Base-by-base conservation (phyloP, 805 yeast genomes). In the Scheffersomyces coipomensis region DNA sequence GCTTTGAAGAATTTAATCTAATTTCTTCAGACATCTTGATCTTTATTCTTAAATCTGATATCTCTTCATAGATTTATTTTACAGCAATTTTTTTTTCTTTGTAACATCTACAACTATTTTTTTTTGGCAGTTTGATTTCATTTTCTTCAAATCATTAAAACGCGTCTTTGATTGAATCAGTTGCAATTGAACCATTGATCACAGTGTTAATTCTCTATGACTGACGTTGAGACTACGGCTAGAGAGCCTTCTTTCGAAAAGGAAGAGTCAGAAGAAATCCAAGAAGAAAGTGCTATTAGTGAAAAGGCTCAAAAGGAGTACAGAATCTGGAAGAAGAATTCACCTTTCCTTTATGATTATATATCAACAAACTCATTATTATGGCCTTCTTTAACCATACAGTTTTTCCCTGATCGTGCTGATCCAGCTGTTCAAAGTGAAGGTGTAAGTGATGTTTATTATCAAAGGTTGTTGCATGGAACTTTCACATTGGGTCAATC, bases 1-100 rank as follows among this genome's bases (percentile, higher is more conserved):
- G 71, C 51, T 85, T 84, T 12, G 97, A 90, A 16, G 81, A 76
- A 53, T 85, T 83, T 33, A 89, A 68, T 32, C 80, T 40, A 39
- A 68, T 55, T n/a, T 64, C 66, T 25, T 43, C 51, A 30, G 43
- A 16, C 44, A 45, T 47, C 16, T 17, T n/a, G n/a, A n/a, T n/a
- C n/a, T n/a, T n/a, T n/a, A n/a, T n/a, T n/a, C n/a, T n/a, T n/a
- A n/a, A n/a, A n/a, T n/a, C n/a, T n/a, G n/a, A n/a, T n/a, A n/a
- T n/a, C n/a, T n/a, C n/a, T n/a, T n/a, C n/a, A n/a, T n/a, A n/a
- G n/a, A n/a, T n/a, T n/a, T n/a, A n/a, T n/a, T n/a, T n/a, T n/a
- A n/a, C n/a, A n/a, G n/a, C n/a, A n/a, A n/a, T n/a, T n/a, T n/a
- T n/a, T n/a, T n/a, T n/a, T n/a, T n/a, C n/a, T n/a, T n/a, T n/a